Percentiles rank a stretch among this genome's conserved stretches.
Evolutionary conservation across 768 basidiomycete genomes (phyloP).

Genomic region (Gelatoporia subvermispora): DNA sequence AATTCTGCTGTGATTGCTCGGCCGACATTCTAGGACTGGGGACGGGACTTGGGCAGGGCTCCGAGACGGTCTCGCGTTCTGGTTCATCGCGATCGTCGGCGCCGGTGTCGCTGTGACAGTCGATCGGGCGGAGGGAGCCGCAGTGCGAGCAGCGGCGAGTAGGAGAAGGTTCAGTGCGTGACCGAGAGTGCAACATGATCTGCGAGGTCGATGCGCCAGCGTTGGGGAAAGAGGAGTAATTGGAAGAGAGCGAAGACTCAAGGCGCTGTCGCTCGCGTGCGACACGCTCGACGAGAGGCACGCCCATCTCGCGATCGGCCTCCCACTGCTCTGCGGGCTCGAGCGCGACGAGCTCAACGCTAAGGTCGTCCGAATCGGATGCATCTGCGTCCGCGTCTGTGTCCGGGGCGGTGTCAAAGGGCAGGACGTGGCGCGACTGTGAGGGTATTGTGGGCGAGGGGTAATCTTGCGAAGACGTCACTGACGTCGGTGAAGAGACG

Average conservation of each 20-base stretch:
- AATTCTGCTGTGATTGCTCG: too few relatives aligned
- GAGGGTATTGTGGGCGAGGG: background rate
- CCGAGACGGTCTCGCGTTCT: background rate
- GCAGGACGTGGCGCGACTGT: too few relatives aligned
- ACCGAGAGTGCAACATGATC: background rate
- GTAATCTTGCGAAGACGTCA: background rate
- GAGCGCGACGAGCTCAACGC: slow-evolving; percentile 49
- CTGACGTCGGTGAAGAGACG: background rate
- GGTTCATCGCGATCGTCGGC: slow-evolving; percentile 6
- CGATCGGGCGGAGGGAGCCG: slow-evolving; percentile 12
- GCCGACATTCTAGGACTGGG: too few relatives aligned
- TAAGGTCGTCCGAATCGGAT: slow-evolving; percentile 46
- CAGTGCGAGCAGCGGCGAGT: slow-evolving; percentile 16
- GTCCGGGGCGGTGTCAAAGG: background rate
- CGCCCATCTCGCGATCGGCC: slow-evolving; percentile 38
- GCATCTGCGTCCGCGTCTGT: slow-evolving; percentile 18
- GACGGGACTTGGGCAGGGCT: too few relatives aligned
- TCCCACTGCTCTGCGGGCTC: slow-evolving; percentile 39
- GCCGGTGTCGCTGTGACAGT: slow-evolving; percentile 5
- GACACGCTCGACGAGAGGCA: slow-evolving; percentile 38
- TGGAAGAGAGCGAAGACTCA: slow-evolving; percentile 3
- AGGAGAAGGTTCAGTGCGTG: background rate
- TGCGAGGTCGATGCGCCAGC: slow-evolving; percentile 1
- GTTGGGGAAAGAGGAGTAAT: slow-evolving; percentile 1
- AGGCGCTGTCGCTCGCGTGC: slow-evolving; percentile 19